Base-by-base conservation (phyloP, 2,329 filamentous ascomycete genomes). In the Microcyclospora tardicrescens region DNA sequence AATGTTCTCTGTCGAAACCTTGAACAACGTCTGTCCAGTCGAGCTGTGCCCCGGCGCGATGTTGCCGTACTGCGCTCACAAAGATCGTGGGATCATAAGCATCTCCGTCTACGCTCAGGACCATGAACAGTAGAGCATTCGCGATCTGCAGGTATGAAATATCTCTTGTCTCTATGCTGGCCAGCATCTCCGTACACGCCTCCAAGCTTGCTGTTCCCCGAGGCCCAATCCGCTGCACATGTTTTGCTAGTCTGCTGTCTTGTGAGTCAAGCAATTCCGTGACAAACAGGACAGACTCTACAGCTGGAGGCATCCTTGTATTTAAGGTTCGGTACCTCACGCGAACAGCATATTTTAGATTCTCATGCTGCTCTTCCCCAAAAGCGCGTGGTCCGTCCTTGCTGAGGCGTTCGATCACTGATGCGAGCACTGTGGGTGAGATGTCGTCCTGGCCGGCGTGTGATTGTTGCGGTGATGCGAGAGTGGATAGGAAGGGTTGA, bases 341-440 rank as follows among this genome's bases (percentile, higher is more conserved):
- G 51, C 72, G 71, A 41, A 79, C 71, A 46, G 78, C 81, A 55
- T 75, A 72, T 34, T 68, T 65, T 31, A 80, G 71, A 54, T 86
- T 81, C 46, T 79, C 69, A 54, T 82, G 77, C 41, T 75, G 79
- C 38, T 79, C 72, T 39, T 85, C 77, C 53, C 82, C 84, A 66
- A 93, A 93, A 59, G 81, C 85, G 16, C 82, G 83, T 24, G 86
- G 85, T 37, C 87, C 85, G 51, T 87, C 79, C 60, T 91, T 79
- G 39, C 93, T 78, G 51, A 93, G 82, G 50, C 84, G 82, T 59
- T 94, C 84, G 60, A 95, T 69, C 42, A 93, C 79, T 42, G 79
- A 67, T 35, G 83, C 82, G 43, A 95, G 71, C 56, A 91, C 85
- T 32, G 74, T 64, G 24, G 79, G 69, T 10, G 68, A 70, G 38